Evolutionary conservation across 2,329 filamentous ascomycete genomes (phyloP), one percentile per base, ranked within the genome.

Genomic region (Arthrocladium fulminans): DNA sequence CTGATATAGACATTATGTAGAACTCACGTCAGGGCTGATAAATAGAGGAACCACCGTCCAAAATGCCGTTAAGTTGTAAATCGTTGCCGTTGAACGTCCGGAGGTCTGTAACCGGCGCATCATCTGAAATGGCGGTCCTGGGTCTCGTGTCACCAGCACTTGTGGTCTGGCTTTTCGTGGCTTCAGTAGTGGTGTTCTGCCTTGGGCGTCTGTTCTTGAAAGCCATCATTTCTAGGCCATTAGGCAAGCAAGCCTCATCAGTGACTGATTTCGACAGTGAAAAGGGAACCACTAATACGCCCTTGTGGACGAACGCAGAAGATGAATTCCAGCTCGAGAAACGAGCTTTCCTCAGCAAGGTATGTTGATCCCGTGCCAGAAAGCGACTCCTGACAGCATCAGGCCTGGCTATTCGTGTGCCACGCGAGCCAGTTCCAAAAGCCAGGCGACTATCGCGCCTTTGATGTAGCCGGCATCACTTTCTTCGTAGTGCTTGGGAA

Each of bases 401-500:
- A 57, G 54, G 53, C 54, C 10, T 68, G 65, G 66, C 44, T 68
- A 2, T 66, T 61, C 30, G 49, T 67, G 15, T 59, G 60, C 19
- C 66, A 68, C 40, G 50, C 71, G 55, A 65, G 65, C 47, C 68
- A 75, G 48, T 64, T 79, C 35, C 60, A 61, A 49, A 72, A 77
- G 42, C 56, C 67, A 5, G 79, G 79, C 3, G 75, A 80, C 59
- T 83, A 74, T 63, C 67, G 79, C 23, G 70, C 73, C 17, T 80
- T 72, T 52, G 68, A 73, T 10, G 61, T 78, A 3, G 75, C 77
- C 5, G 76, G 73, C 10, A 80, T 74, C 61, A 67, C 75, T 20
- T 76, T 81, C 59, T 64, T 81, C 55, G 61, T 80, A 9, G 65
- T 69, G 45, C 64, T 64, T n/a, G 74, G 78, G 56, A 68, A 72